Conservation (phyloP, 2,329 filamentous ascomycete species). For the Pleurostoma richardsiae region DNA sequence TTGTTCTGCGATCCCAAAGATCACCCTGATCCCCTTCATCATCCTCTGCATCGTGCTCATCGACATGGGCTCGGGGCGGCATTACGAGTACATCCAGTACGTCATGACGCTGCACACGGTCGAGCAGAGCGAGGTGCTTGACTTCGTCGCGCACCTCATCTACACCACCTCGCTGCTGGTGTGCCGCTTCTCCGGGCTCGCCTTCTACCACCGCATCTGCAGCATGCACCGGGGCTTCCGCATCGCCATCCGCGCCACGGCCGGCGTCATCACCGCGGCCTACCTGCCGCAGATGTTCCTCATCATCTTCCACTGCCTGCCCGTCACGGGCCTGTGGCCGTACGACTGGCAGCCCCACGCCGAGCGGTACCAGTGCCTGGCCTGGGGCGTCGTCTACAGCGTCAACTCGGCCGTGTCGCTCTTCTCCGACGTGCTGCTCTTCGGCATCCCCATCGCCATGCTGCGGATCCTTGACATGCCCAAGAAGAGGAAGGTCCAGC, state of each 20-base stretch:
- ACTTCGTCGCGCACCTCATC: slow-evolving; percentile 45
- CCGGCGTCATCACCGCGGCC: slow-evolving; percentile 30
- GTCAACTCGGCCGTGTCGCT: slow-evolving; percentile 44
- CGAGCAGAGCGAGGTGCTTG: slow-evolving; percentile 37
- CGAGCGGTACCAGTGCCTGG: slow-evolving; percentile 35
- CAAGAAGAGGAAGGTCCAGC: slow-evolving; percentile 36
- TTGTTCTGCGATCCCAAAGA: slow-evolving; percentile 10
- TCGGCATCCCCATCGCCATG: slow-evolving; percentile 43
- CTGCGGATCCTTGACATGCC: slow-evolving; percentile 38
- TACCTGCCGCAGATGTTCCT: slow-evolving; percentile 44
- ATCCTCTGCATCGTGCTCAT: slow-evolving; percentile 38
- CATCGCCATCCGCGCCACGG: slow-evolving; percentile 26
- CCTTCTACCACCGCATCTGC: slow-evolving; percentile 44
- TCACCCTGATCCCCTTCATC: slow-evolving; percentile 34
- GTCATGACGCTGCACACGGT: slow-evolving; percentile 35
- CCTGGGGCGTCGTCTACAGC: slow-evolving; percentile 46
- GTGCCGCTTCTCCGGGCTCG: slow-evolving; percentile 45
- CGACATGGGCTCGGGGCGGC: slow-evolving; percentile 39
- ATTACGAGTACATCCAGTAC: slow-evolving; percentile 39
- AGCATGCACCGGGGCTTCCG: slow-evolving; percentile 27
- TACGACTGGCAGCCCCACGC: slow-evolving; percentile 39
- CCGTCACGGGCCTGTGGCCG: slow-evolving; percentile 46
- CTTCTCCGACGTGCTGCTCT: slow-evolving; percentile 43
- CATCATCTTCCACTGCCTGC: slow-evolving; percentile 44
- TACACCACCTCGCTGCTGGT: slow-evolving; percentile 44